Percentiles rank a stretch among this genome's conserved stretches.
phyloP scores from a whole-genome alignment of 2,329 filamentous ascomycete genomes.

The Cladosporium sp. region DNA sequence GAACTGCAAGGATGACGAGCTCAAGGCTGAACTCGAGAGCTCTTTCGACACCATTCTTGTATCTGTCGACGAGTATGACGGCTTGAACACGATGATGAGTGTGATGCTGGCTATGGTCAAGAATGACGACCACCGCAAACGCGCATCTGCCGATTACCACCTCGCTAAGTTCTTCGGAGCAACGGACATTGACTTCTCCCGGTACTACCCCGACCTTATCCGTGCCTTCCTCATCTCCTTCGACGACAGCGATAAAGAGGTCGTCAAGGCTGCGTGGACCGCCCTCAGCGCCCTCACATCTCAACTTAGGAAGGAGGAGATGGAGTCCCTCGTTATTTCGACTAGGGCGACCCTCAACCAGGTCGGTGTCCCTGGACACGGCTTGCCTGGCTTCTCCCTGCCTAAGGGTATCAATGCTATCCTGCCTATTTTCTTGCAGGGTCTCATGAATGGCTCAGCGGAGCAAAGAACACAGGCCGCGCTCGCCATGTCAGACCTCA shows the following conservation, averaged over 20 bases:
- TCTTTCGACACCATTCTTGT: conserved; percentile 87
- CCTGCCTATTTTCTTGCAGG: conserved; percentile 93
- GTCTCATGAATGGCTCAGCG: conserved; percentile 89
- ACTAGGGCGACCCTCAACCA: conserved; percentile 82
- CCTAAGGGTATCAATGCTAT: conserved; percentile 97
- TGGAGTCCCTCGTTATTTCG: conserved; percentile 85
- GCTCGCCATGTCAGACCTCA: conserved; percentile 89
- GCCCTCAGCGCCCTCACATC: conserved; percentile 85
- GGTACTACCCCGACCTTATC: conserved; percentile 94
- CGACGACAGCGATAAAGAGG: conserved; percentile 74
- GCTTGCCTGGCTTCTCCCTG: conserved; percentile 79
- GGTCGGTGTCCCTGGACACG: conserved; percentile 79
- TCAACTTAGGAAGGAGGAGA: conserved; percentile 89
- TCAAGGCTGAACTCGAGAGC: conserved; percentile 66
- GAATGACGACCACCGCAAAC: conserved; percentile 83
- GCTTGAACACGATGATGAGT: conserved; percentile 92
- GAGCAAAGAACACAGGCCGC: conserved; percentile 91
- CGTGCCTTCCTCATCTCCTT: conserved; percentile 87
- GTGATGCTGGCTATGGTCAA: conserved; percentile 83
- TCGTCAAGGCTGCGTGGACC: conserved; percentile 85
- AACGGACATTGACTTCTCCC: conserved; percentile 80
- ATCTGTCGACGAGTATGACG: conserved; percentile 93
- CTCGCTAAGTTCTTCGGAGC: conserved; percentile 80
- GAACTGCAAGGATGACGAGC: conserved; percentile 66
- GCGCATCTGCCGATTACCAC: conserved; percentile 72